Evolutionary conservation across 805 yeast species (phyloP).

Genomic region (Metschnikowia amazonensis): DNA sequence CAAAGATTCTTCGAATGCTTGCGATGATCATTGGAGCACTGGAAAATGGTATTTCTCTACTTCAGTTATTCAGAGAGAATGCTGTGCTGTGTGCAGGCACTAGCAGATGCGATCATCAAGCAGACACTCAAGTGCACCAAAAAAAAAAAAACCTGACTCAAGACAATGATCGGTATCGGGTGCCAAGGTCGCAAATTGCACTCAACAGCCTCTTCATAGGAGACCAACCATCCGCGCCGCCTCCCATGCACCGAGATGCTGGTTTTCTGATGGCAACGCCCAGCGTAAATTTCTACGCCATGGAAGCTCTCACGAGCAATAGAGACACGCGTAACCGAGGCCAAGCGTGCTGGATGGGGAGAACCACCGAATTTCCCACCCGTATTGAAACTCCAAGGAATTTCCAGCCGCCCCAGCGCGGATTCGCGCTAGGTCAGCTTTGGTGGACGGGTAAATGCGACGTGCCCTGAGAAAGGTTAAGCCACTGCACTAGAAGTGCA

Average conservation of each 20-base stretch:
- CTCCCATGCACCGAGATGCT: slow-evolving; percentile 46
- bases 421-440: slow-evolving; percentile 18
- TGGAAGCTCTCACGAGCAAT: slow-evolving; percentile 54
- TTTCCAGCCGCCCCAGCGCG: slow-evolving; percentile 6
- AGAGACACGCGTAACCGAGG: slow-evolving; percentile 6
- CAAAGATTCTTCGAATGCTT: slow-evolving; percentile 72
- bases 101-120: no score
- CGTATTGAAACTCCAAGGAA: slow-evolving; percentile 20
- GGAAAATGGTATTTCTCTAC: not conserved
- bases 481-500: slow-evolving; percentile 23
- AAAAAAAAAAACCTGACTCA: slow-evolving; percentile 37
- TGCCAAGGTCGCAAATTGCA: slow-evolving; percentile 58
- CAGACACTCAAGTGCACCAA: not conserved
- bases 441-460: slow-evolving; percentile 46
- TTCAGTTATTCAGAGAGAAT: not conserved
- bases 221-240: slow-evolving; percentile 56
- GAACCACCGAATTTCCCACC: slow-evolving; percentile 69
- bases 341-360: slow-evolving; percentile 33
- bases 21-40: slow-evolving; percentile 52
- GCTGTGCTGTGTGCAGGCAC: not conserved
- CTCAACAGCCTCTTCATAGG: slow-evolving; percentile 44
- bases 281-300: slow-evolving; percentile 51
- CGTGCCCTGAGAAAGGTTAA: slow-evolving; percentile 39
- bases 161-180: slow-evolving; percentile 64
- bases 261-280: slow-evolving; percentile 56